Base-by-base conservation (phyloP, 352 stramenopile species). In the Pythium grandisporangium region DNA sequence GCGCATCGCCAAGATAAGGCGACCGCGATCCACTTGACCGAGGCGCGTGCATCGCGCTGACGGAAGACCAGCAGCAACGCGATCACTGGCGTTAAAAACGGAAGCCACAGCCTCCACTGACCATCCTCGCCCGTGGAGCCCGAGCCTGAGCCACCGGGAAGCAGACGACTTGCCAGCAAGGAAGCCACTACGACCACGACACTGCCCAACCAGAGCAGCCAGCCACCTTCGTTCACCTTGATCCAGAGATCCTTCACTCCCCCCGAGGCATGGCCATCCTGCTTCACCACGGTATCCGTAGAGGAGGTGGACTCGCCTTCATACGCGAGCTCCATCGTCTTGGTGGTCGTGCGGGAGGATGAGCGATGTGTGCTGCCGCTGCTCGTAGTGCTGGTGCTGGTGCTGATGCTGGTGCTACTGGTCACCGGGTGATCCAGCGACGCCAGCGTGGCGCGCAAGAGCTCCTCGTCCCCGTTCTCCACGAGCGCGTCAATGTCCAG, bases 11-110 rank as follows among this genome's bases (percentile, higher is more conserved):
- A 93, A 7, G 70, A 57, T n/a, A 93, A 59, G 30, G 70, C 69
- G 53, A 86, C 85, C 7, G 79, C 79, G 32, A 90, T 64, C 79
- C 79, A 93, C 60, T 84, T 90, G 17, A 66, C 72, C 17, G 70
- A 82, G 38, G 58, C 32, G n/a, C 76, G 77, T 21, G 60, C 60
- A 56, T 90, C 73, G 23, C 71, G 70, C 52, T 86, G 77, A 58
- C 86, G 58, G 50, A 90, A 80, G 40, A 86, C 81, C 13, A 84
- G 54, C 37, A 89, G 57, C 41, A 89, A 47, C 30, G 76, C 66
- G 10, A 86, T 53, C 13, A 82, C 41, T 25, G 72, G 72, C 21
- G 64, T 82, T 20, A 89, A 58, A 45, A 84, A 77, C 30, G 72
- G 61, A 30, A 89, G 45, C 72, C 68, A 84, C 32, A 61, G 62